Conservation (phyloP, 106 monocot genomes). For the Cymbidium sinense region DNA sequence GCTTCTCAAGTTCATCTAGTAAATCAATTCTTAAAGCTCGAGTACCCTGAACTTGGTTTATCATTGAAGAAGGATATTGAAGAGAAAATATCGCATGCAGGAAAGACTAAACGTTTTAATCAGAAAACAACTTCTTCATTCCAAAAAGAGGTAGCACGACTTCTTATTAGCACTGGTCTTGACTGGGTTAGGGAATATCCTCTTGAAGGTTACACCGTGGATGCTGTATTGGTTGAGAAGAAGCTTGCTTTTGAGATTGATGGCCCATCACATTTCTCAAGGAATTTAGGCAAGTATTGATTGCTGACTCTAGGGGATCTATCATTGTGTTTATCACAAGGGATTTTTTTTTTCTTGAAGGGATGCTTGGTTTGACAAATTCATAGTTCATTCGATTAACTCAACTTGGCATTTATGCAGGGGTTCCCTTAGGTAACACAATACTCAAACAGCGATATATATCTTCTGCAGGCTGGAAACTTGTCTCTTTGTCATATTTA, state of each 20-base stretch:
- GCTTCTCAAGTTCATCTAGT: conserved; percentile 73
- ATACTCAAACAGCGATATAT: conserved; percentile 79
- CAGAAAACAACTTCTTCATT: conserved; percentile 84
- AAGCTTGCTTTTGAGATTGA: conserved; percentile 98
- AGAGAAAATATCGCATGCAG: conserved; percentile 61
- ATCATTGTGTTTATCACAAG: not conserved
- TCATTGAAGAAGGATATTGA: conserved; percentile 52
- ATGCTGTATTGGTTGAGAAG: conserved; percentile 63
- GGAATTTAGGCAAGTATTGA: conserved; percentile 62
- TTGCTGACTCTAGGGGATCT: not conserved
- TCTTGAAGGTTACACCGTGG: conserved; percentile 86
- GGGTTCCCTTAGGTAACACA: conserved; percentile 82
- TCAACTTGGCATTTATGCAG: conserved; percentile 25
- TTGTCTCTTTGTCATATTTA: conserved; percentile 72
- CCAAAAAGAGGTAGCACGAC: conserved; percentile 88
- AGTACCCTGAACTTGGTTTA: conserved; percentile 66
- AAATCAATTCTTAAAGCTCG: conserved; percentile 87
- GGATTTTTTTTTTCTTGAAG: not conserved
- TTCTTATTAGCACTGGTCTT: conserved; percentile 81
- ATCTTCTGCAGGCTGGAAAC: conserved; percentile 81
- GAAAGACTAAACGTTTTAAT: conserved; percentile 86
- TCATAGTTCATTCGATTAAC: not conserved
- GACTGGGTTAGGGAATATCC: conserved; percentile 78
- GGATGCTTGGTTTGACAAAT: not conserved
- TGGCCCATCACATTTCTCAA: conserved; percentile 92